These are phyloP conservation scores for Phellinidium pouzarii DNA, from an alignment of 1,284 basidiomycete species.

Conservation along the genomic window DNA sequence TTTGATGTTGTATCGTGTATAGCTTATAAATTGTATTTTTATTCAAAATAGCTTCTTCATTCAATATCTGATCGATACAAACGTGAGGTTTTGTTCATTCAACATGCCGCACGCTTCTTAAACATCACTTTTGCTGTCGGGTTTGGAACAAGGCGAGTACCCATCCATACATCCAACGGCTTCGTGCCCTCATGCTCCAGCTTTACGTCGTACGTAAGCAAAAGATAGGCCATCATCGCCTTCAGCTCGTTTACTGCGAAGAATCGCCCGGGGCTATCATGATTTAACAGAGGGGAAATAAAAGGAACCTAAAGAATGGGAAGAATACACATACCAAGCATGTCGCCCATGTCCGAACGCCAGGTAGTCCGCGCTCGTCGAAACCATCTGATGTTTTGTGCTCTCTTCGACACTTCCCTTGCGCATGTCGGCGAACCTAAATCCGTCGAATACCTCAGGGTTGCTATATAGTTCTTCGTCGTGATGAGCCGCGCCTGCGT, in stretches of 20 bases:
- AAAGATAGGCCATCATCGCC: conserved; percentile 18
- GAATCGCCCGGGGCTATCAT: conserved; percentile 16
- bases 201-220: conserved; percentile 18
- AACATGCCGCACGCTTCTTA: background rate
- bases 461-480: conserved; percentile 37
- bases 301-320: background rate
- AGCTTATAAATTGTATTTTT: conserved; percentile 9
- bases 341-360: conserved; percentile 28
- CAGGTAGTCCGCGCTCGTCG: conserved; percentile 25
- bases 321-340: conserved; percentile 24
- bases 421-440: conserved; percentile 39
- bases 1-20: conserved; percentile 1
- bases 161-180: background rate
- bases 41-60: background rate
- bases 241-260: conserved; percentile 18
- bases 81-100: background rate
- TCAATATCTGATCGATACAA: background rate
- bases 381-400: conserved; percentile 26
- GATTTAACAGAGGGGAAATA: background rate
- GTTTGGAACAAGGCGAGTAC: background rate
- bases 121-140: background rate
- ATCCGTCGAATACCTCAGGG: conserved; percentile 35
- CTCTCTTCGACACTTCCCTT: conserved; percentile 23
- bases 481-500: conserved; percentile 36
- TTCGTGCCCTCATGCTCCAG: background rate